phyloP scores from a whole-genome alignment of 768 basidiomycete species.

The Rhodotorula kratochvilovae region DNA sequence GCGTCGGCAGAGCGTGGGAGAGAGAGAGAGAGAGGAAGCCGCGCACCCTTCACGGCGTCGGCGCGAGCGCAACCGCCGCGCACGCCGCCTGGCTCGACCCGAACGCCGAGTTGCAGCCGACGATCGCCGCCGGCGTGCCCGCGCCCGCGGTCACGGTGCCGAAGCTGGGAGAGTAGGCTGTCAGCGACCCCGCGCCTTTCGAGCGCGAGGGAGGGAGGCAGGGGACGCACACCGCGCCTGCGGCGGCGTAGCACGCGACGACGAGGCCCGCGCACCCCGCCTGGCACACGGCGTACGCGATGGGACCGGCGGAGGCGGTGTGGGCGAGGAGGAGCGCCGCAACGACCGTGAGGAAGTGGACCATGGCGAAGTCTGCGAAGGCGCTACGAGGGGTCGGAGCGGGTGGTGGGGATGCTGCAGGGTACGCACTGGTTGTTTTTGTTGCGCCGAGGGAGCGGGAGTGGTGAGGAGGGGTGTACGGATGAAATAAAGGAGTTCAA shows the following conservation, averaged over 20 bases:
- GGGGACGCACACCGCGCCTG: background rate
- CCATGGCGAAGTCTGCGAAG: too few relatives aligned
- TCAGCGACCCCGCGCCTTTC: too few relatives aligned
- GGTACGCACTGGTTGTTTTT: too few relatives aligned
- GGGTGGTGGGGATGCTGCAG: too few relatives aligned
- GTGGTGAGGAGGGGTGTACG: too few relatives aligned
- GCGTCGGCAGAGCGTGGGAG: too few relatives aligned
- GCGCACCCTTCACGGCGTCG: slow-evolving; percentile 46
- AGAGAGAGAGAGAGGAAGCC: background rate
- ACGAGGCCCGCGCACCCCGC: slow-evolving; percentile 45
- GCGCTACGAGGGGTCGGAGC: background rate
- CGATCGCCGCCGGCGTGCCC: slow-evolving; percentile 49
- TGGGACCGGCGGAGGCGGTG: slow-evolving; percentile 44
- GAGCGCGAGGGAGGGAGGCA: background rate
- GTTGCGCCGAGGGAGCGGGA: too few relatives aligned
- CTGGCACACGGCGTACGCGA: slow-evolving; percentile 51
- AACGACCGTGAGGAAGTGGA: background rate
- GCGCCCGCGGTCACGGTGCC: slow-evolving; percentile 50
- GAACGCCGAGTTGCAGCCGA: slow-evolving; percentile 53
- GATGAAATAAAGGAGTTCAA: too few relatives aligned
- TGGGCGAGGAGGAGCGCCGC: background rate
- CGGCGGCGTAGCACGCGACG: slow-evolving; percentile 9
- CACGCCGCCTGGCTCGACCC: slow-evolving; percentile 53
- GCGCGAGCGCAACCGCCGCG: slow-evolving; percentile 49
- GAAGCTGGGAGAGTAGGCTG: slow-evolving; percentile 44